Evolutionary conservation across 805 yeast species (phyloP).

Genomic region (Jamesozyma piceae): DNA sequence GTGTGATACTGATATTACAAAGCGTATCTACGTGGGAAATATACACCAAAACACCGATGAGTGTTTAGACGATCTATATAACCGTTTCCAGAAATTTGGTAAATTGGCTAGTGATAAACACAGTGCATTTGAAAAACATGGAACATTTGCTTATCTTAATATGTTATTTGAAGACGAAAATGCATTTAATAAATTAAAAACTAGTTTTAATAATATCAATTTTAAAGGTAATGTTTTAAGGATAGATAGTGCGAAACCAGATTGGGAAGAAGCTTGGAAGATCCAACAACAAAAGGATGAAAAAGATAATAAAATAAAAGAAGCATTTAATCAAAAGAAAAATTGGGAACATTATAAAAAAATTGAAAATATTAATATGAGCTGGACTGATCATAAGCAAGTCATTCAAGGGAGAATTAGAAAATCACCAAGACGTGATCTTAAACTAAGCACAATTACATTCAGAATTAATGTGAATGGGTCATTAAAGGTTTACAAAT

Average conservation of each 20-base stretch:
- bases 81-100: slow-evolving; percentile 60
- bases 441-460: slow-evolving; percentile 38
- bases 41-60: slow-evolving; percentile 17
- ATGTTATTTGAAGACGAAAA: slow-evolving; percentile 40
- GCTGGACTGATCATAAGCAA: slow-evolving; percentile 36
- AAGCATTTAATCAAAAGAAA: slow-evolving; percentile 32
- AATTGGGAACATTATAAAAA: slow-evolving; percentile 33
- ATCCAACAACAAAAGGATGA: slow-evolving; percentile 38
- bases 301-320: slow-evolving; percentile 17
- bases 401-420: slow-evolving; percentile 56
- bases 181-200: slow-evolving; percentile 39
- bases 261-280: slow-evolving; percentile 39
- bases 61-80: slow-evolving; percentile 35
- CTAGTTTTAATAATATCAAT: slow-evolving; percentile 57
- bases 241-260: slow-evolving; percentile 54
- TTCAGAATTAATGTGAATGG: slow-evolving; percentile 57
- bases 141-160: slow-evolving; percentile 57
- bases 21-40: slow-evolving; percentile 28
- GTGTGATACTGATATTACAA: slow-evolving; percentile 6
- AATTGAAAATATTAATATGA: slow-evolving; percentile 30
- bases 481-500: slow-evolving; percentile 43
- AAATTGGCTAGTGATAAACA: slow-evolving; percentile 30
- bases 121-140: slow-evolving; percentile 42
- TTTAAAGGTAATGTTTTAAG: slow-evolving; percentile 65
- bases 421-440: slow-evolving; percentile 39